These are phyloP conservation scores for Aureobasidium pullulans DNA, from an alignment of 2,329 filamentous ascomycete genomes.

Conservation along the genomic window DNA sequence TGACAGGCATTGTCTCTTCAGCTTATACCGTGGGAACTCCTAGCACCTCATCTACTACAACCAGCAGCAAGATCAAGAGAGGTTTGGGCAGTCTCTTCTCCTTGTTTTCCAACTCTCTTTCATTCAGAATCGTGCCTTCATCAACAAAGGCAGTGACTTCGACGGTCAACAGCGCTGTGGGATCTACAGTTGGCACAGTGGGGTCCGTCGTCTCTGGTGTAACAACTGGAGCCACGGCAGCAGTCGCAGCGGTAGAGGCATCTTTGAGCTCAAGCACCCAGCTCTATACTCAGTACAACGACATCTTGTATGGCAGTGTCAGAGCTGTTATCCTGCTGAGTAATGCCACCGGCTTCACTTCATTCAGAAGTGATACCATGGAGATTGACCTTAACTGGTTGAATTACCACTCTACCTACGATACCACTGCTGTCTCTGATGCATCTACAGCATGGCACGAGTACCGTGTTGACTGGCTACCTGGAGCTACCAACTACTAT, in stretches of 20 bases:
- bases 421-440: conserved; percentile 52
- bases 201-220: not conserved
- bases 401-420: conserved; percentile 51
- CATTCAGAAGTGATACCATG: conserved; percentile 13
- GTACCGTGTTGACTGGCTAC: conserved; percentile 70
- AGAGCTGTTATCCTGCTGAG: conserved; percentile 60
- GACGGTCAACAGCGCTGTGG: not conserved
- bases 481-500: conserved; percentile 58
- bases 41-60: not conserved
- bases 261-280: conserved; percentile 40
- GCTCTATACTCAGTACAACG: conserved; percentile 51
- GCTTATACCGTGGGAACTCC: not conserved
- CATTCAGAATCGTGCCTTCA: not conserved
- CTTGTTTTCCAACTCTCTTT: not conserved
- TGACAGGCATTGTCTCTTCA: conserved; percentile 6
- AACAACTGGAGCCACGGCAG: not conserved
- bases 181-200: not conserved
- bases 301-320: conserved; percentile 65
- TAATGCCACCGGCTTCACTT: conserved; percentile 70
- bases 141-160: not conserved
- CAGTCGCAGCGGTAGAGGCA: not conserved
- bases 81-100: not conserved
- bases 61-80: not conserved
- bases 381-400: conserved; percentile 42
- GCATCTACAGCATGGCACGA: conserved; percentile 68